These are phyloP conservation scores for Syncephalis plumigaleata DNA, from an alignment of 371 early-diverging fungal species.

Conservation along the genomic window DNA sequence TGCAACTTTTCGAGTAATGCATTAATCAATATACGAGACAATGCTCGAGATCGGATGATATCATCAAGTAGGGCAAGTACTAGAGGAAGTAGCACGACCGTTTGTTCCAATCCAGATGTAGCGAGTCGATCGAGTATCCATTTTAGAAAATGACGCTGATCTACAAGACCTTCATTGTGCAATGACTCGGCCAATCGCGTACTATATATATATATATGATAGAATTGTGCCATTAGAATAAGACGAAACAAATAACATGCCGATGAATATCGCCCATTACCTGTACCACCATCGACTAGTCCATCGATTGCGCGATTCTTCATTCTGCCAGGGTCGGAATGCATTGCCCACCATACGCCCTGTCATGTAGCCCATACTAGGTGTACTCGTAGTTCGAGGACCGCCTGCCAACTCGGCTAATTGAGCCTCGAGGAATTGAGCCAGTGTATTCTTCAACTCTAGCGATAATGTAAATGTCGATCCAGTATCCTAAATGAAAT, in stretches of 20 bases:
- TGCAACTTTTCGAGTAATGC: constrained; percentile 26
- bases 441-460: neutral
- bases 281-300: constrained; percentile 27
- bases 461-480: neutral
- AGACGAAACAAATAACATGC: no score
- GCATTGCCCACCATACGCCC: no score
- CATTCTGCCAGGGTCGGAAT: neutral
- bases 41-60: constrained; percentile 40
- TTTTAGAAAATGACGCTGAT: constrained; percentile 41
- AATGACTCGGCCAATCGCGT: constrained; percentile 43
- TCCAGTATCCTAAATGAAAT: neutral
- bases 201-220: constrained; percentile 7
- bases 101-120: constrained; percentile 31
- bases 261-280: neutral
- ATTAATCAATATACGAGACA: constrained; percentile 44
- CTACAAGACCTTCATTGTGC: constrained; percentile 47
- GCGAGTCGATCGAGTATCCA: constrained; percentile 34
- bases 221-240: no score
- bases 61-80: constrained; percentile 43
- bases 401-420: neutral
- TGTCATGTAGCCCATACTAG: no score
- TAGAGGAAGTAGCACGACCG: constrained; percentile 35
- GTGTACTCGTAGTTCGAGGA: neutral
- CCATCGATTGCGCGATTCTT: neutral
- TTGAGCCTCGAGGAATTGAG: neutral